Base-by-base conservation (phyloP, 179 eudicot genomes). In the Dionaea muscipula region DNA sequence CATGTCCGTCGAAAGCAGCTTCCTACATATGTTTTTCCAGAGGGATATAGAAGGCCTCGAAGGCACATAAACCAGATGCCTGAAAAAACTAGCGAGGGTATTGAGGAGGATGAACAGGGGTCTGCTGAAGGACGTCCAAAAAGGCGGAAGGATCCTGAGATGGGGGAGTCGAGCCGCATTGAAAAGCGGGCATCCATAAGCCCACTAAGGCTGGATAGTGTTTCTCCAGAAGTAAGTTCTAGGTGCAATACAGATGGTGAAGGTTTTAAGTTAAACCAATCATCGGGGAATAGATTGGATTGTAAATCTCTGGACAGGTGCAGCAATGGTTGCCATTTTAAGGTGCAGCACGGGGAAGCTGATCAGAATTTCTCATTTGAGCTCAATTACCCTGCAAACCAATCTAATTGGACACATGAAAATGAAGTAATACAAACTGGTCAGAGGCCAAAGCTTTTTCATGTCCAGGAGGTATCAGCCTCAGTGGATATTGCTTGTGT, bases 1-100 rank as follows among this genome's bases (percentile, higher is more conserved):
- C 84, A 85, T 71, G 79, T 80, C 56, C 77, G 79, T 39, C 68
- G 82, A 39, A 78, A 76, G 77, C 84, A 78, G 51, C 75, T 85
- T 51, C 94, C 94, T 13, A 40, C 73, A 0, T 69, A 63, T 33
- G 61, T 64, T 20, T 69, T 63, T 51, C 57, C 67, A 26, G 67
- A 44, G 28, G 60, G 66, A 2, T 61, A 61, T 33, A 52, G 39
- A 21, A 45, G 65, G 17, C 57, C 57, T 60, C 41, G 51, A 35
- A 71, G 65, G 44, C 71, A 71, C 39, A 33, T 28, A 37, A 48
- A 43, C 25, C 74, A 60, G 56, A 75, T 46, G 50, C 55, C 31
- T 63, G 78, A 66, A 14, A 69, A 55, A 53, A 53, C 26, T 36
- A 48, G 63, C 26, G 72, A 70, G 49, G 70, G 64, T 33, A 38